Percentiles rank a stretch among this genome's conserved stretches.
Evolutionary conservation across 768 basidiomycete species (phyloP).

Genomic region (Mycena latifolia): DNA sequence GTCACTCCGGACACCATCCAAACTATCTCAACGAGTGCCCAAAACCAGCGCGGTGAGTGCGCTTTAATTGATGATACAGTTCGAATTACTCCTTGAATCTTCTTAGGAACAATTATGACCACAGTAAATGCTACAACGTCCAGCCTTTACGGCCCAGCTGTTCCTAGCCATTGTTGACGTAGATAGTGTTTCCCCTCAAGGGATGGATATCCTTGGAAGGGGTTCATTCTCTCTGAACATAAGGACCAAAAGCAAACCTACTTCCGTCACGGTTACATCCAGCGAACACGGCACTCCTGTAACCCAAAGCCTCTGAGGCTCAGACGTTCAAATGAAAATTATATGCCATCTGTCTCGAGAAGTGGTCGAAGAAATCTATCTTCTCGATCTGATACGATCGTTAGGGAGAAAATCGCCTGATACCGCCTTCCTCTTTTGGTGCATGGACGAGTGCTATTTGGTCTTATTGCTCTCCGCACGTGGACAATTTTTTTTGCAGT

Average conservation of each 20-base stretch:
- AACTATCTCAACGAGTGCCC: slow-evolving; percentile 27
- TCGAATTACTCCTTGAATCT: too few species aligned
- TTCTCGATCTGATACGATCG: too few species aligned
- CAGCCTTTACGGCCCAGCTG: slow-evolving; percentile 15
- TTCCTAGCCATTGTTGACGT: slow-evolving; percentile 35
- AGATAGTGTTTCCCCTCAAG: slow-evolving; percentile 21
- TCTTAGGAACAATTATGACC: slow-evolving; percentile 21
- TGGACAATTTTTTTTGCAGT: not conserved
- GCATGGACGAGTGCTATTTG: not conserved
- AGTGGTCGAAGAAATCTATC: too few species aligned
- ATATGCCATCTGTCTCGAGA: too few species aligned
- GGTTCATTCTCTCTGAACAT: slow-evolving; percentile 29
- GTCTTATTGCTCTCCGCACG: not conserved
- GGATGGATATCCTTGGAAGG: slow-evolving; percentile 35
- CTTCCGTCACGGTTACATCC: slow-evolving; percentile 28
- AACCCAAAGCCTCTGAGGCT: not conserved
- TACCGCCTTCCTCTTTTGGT: not conserved
- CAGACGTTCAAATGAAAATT: too few species aligned
- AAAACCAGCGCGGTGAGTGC: slow-evolving; percentile 33
- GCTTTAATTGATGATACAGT: not conserved
- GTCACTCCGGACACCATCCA: slow-evolving; percentile 23
- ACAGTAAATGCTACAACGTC: slow-evolving; percentile 35
- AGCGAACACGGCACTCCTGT: not conserved
- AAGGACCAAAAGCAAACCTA: slow-evolving; percentile 34
- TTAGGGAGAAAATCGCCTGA: too few species aligned